phyloP scores from a whole-genome alignment of 805 yeast species.

The Kuraishia ogatae region DNA sequence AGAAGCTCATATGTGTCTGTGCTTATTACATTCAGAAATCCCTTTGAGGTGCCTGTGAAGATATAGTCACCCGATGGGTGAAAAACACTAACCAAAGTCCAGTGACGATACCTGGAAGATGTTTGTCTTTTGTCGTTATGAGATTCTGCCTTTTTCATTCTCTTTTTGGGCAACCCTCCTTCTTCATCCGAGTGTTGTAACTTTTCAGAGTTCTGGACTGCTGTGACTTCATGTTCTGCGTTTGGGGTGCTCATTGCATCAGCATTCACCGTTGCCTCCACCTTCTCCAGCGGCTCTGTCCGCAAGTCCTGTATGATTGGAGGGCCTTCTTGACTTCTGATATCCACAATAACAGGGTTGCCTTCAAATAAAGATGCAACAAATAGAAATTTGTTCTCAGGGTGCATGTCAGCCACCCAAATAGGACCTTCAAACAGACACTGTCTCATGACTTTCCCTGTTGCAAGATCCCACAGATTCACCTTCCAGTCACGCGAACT shows the following conservation, averaged over 20 bases:
- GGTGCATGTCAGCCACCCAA: constrained; percentile 60
- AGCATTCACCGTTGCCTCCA: constrained; percentile 10
- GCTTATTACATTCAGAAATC: constrained; percentile 52
- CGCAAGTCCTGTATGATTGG: constrained; percentile 5
- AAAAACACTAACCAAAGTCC: constrained; percentile 42
- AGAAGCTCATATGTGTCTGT: constrained; percentile 18
- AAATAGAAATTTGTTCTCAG: constrained; percentile 35
- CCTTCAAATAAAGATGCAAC: constrained; percentile 63
- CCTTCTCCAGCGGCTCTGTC: constrained; percentile 12
- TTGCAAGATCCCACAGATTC: constrained; percentile 68
- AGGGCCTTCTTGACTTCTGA: constrained; percentile 13
- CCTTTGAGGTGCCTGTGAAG: constrained; percentile 74
- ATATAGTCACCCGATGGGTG: constrained; percentile 47
- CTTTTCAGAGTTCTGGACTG: constrained; percentile 4
- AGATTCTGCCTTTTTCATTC: constrained; percentile 2
- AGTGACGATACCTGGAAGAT: constrained; percentile 20
- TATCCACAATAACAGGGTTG: constrained; percentile 42
- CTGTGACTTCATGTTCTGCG: too few relatives aligned
- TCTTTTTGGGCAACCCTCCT: constrained; percentile 4
- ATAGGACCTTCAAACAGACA: constrained; percentile 60
- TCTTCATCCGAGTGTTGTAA: constrained; percentile 12
- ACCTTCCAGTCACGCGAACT: constrained; percentile 79
- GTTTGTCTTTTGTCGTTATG: constrained; percentile 1
- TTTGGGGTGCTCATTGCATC: constrained; percentile 4
- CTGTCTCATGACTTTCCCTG: constrained; percentile 29